A percentile compares a stretch with the other conserved stretches of the same genome.
phyloP scores from a whole-genome alignment of 2,329 filamentous ascomycete species.

The Colletotrichum tropicale region DNA sequence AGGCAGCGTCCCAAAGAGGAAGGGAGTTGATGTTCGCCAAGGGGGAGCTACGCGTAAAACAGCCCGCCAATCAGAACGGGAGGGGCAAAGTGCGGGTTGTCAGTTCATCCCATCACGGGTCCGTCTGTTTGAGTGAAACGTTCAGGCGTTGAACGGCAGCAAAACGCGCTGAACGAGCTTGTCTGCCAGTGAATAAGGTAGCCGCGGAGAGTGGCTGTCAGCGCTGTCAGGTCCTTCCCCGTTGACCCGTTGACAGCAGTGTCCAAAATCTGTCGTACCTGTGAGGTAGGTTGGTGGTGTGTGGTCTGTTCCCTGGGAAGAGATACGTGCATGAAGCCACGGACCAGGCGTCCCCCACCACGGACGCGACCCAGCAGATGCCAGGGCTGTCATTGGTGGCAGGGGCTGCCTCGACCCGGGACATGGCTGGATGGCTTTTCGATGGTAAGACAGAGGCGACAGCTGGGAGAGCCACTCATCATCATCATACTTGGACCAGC shows the following conservation, averaged over 20 bases:
- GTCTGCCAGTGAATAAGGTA: neutral
- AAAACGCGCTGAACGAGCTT: neutral
- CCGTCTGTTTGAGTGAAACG: neutral
- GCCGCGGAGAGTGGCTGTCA: neutral
- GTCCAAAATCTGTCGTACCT: neutral
- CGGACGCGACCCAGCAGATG: neutral
- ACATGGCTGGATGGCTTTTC: neutral
- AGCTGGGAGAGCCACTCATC: neutral
- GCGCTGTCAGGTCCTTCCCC: neutral
- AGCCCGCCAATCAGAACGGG: neutral
- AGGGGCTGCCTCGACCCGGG: neutral
- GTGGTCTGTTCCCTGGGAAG: neutral
- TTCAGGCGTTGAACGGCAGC: neutral
- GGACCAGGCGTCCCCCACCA: slow-evolving; percentile 2
- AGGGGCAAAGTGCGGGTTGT: neutral
- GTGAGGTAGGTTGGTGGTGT: neutral
- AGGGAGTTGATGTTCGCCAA: neutral
- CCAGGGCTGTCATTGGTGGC: neutral
- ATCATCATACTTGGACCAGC: neutral
- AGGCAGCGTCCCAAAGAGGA: neutral
- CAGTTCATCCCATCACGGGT: neutral
- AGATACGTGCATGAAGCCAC: slow-evolving; percentile 13
- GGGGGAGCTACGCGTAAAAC: neutral
- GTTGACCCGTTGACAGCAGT: neutral
- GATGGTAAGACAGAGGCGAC: neutral